Evolutionary conservation across 1,284 basidiomycete genomes (phyloP).

Genomic region (Paramarasmius palmivorus): DNA sequence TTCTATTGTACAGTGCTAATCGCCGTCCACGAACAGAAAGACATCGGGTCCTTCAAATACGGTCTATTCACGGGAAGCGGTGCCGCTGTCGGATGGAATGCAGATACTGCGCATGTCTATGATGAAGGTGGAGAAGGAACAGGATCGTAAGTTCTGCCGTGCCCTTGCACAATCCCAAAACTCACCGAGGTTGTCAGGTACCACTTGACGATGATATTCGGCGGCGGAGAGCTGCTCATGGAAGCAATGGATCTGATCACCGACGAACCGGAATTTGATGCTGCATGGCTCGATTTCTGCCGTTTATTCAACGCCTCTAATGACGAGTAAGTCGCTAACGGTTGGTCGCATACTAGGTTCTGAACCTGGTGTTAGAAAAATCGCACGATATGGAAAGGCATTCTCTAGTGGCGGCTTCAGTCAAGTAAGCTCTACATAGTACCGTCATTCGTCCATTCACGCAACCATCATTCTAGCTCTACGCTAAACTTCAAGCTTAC

Average conservation of each 20-base stretch:
- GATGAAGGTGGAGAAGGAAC: constrained; percentile 38
- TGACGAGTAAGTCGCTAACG: constrained; percentile 31
- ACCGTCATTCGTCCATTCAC: background rate
- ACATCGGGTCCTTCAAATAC: constrained; percentile 38
- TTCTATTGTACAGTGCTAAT: background rate
- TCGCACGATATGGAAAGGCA: constrained; percentile 35
- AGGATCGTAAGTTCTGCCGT: constrained; percentile 29
- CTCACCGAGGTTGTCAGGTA: constrained; percentile 24
- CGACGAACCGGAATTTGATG: constrained; percentile 41
- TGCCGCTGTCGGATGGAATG: constrained; percentile 43
- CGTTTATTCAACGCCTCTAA: constrained; percentile 36
- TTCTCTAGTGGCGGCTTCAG: constrained; percentile 38
- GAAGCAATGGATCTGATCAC: constrained; percentile 40
- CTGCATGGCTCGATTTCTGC: constrained; percentile 44
- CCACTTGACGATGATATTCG: constrained; percentile 41
- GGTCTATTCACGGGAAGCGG: constrained; percentile 40
- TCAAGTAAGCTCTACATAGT: constrained; percentile 23
- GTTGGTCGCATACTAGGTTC: background rate
- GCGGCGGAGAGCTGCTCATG: constrained; percentile 46
- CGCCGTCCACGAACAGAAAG: constrained; percentile 22
- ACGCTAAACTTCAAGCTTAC: constrained; percentile 44
- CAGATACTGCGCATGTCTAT: constrained; percentile 38
- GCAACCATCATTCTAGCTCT: constrained; percentile 25
- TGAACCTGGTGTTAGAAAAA: constrained; percentile 27
- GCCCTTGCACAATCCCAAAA: background rate